Conservation (phyloP, 345 rosid species). For the Eucalyptus curtisii region DNA sequence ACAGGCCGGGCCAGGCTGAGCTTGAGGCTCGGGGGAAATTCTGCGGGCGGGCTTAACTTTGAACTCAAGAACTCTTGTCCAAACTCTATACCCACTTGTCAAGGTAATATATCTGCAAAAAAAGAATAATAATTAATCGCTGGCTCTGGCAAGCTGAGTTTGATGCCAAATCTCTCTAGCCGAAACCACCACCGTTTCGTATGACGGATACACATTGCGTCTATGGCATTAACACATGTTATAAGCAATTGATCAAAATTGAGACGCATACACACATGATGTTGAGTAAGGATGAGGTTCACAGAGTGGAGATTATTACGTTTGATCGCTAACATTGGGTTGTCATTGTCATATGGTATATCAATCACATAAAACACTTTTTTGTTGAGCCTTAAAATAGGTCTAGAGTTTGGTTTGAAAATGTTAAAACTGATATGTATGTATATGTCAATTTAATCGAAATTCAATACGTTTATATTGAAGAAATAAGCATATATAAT, state of each 20-base stretch:
- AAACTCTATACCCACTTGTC: background rate
- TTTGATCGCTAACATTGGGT: fast-evolving
- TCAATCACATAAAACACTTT: background rate
- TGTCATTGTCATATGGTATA: too few relatives aligned
- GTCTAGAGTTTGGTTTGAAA: background rate
- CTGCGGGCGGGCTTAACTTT: background rate
- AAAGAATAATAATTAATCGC: background rate
- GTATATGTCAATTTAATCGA: background rate
- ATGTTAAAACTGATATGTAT: background rate
- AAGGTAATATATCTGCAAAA: background rate
- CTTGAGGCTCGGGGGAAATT: too few relatives aligned
- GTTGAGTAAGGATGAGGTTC: background rate
- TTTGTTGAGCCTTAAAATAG: too few relatives aligned
- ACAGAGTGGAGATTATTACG: too few relatives aligned
- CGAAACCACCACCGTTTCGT: background rate
- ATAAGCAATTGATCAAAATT: background rate
- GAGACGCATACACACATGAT: background rate
- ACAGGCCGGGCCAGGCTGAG: background rate
- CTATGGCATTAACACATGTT: background rate
- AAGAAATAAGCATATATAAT: background rate
- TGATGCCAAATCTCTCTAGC: background rate
- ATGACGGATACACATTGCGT: background rate
- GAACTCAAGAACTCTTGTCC: background rate
- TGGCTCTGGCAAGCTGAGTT: background rate
- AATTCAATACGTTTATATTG: too few relatives aligned